phyloP scores from a whole-genome alignment of 2,329 filamentous ascomycete species.

The Cladophialophora chaetospira region DNA sequence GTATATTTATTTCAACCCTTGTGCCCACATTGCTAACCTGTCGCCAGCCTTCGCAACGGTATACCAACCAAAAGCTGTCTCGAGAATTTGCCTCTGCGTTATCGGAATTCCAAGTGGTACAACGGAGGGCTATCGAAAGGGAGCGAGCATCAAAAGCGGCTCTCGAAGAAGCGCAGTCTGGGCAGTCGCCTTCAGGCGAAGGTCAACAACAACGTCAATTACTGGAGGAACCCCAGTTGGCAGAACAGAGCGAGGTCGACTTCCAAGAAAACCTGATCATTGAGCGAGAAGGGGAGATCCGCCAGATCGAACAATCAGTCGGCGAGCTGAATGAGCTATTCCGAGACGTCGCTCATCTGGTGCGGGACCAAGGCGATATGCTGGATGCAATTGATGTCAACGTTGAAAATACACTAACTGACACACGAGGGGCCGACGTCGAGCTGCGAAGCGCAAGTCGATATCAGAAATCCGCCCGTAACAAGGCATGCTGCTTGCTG shows the following conservation, averaged over 20 bases:
- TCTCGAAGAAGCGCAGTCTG: conserved; percentile 57
- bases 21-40: conserved; percentile 10
- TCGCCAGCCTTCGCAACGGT: conserved; percentile 86
- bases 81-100: conserved; percentile 89
- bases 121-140: conserved; percentile 87
- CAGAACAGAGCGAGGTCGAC: conserved; percentile 91
- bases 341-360: conserved; percentile 96
- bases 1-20: conserved; percentile 33
- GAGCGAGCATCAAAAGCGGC: conserved; percentile 84
- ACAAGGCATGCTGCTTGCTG: conserved; percentile 90
- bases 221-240: conserved; percentile 76
- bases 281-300: conserved; percentile 94
- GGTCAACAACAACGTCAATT: conserved; percentile 68
- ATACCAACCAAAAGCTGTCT: conserved; percentile 91
- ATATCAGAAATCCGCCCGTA: conserved; percentile 93
- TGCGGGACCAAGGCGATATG: conserved; percentile 87
- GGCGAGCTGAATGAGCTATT: conserved; percentile 96
- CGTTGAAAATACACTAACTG: conserved; percentile 76
- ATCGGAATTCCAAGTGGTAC: conserved; percentile 88
- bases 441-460: conserved; percentile 83
- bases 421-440: conserved; percentile 80
- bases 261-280: conserved; percentile 96
- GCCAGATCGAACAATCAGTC: conserved; percentile 95
- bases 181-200: conserved; percentile 39
- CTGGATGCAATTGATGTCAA: conserved; percentile 87